Percentiles rank a stretch among this genome's conserved stretches.
Conservation (phyloP, 805 yeast genomes). For the Candida maris region DNA sequence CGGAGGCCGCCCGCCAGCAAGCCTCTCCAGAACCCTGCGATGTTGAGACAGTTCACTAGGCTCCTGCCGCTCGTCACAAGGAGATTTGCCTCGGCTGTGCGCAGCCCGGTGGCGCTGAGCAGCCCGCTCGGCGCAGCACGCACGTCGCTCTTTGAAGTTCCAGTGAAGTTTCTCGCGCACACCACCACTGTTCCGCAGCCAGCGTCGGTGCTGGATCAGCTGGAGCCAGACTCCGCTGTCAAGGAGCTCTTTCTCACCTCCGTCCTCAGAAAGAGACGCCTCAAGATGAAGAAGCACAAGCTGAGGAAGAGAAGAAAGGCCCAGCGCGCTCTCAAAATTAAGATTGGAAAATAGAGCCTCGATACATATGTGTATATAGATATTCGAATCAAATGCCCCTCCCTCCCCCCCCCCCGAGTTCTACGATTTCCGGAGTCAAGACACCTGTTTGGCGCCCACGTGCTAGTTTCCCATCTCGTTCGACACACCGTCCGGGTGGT, state of each 20-base stretch:
- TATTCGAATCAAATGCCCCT: neutral
- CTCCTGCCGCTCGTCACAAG: slow-evolving; percentile 4
- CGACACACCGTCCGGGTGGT: slow-evolving; percentile 59
- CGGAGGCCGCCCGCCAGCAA: too few species aligned
- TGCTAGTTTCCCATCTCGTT: slow-evolving; percentile 32
- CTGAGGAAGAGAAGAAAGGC: slow-evolving; percentile 95
- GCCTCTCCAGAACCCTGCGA: too few species aligned
- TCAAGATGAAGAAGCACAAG: slow-evolving; percentile 97
- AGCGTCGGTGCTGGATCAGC: neutral
- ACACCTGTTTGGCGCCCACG: neutral
- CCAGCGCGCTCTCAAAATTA: slow-evolving; percentile 77
- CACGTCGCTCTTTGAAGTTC: too few species aligned
- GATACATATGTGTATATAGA: slow-evolving; percentile 1
- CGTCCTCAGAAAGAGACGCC: slow-evolving; percentile 78
- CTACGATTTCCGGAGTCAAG: neutral
- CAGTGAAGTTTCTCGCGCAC: too few species aligned
- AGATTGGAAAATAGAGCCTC: slow-evolving; percentile 50
- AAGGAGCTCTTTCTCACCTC: slow-evolving; percentile 50
- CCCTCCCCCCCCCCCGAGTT: too few species aligned
- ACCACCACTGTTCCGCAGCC: too few species aligned
- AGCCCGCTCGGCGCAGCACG: too few species aligned
- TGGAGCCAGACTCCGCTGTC: slow-evolving; percentile 7
- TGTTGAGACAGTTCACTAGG: too few species aligned
- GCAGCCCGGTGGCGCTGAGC: too few species aligned
- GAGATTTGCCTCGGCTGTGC: slow-evolving; percentile 7